phyloP scores from a whole-genome alignment of 768 basidiomycete species.

The Infundibulicybe gibba region DNA sequence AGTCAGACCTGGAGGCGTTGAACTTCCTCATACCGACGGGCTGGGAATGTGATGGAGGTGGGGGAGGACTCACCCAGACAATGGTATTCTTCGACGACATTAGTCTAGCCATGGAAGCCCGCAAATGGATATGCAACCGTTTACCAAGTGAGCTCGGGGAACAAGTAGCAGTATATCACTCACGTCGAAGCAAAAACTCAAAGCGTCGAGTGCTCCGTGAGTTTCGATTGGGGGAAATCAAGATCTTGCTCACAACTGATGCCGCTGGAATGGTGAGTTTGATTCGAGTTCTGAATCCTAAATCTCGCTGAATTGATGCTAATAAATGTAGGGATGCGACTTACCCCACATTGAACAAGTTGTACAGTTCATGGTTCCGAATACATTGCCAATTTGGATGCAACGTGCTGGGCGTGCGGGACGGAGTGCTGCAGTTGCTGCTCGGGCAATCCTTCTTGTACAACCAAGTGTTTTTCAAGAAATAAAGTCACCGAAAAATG shows the following conservation, averaged over 20 bases:
- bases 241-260: slow-evolving; percentile 21
- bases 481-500: slow-evolving; percentile 1
- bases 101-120: slow-evolving; percentile 4
- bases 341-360: slow-evolving; percentile 22
- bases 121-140: slow-evolving; percentile 1
- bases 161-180: slow-evolving; percentile 8
- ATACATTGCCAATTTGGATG: slow-evolving; percentile 15
- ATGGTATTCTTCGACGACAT: slow-evolving; percentile 16
- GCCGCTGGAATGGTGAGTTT: slow-evolving; percentile 24
- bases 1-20: too few relatives aligned
- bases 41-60: background rate
- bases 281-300: background rate
- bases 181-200: slow-evolving; percentile 4
- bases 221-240: slow-evolving; percentile 16
- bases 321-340: slow-evolving; percentile 22
- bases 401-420: slow-evolving; percentile 17
- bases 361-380: slow-evolving; percentile 21
- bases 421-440: slow-evolving; percentile 1
- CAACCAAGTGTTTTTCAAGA: slow-evolving; percentile 10
- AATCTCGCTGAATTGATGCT: background rate
- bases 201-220: slow-evolving; percentile 11
- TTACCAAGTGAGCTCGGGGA: background rate
- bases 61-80: slow-evolving; percentile 10
- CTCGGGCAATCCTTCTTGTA: slow-evolving; percentile 9
- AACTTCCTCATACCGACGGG: slow-evolving; percentile 9